Conservation (phyloP, 495 filamentous ascomycete species). For the Neurospora tetrasperma region DNA sequence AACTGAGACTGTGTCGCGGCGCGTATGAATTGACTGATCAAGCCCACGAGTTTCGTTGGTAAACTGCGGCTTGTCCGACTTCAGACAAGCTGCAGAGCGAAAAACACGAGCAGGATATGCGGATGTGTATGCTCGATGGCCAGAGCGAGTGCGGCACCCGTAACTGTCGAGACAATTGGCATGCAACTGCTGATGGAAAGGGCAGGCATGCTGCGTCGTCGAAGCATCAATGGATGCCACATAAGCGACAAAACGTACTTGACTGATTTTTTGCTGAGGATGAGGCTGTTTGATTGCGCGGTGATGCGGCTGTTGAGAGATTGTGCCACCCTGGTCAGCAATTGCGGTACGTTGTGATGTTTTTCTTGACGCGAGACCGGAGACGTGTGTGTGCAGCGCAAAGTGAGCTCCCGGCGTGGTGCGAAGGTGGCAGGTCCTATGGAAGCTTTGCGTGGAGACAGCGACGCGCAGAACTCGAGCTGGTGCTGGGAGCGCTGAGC, state of each 20-base stretch:
- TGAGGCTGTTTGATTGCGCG: background rate
- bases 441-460: conserved; percentile 7
- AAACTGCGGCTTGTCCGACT: background rate
- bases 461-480: background rate
- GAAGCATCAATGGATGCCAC: background rate
- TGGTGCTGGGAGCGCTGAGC: background rate
- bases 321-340: conserved; percentile 8
- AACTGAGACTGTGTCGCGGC: background rate
- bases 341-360: conserved; percentile 5
- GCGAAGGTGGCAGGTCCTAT: background rate
- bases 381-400: conserved; percentile 8
- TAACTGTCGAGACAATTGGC: background rate
- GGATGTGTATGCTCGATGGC: background rate
- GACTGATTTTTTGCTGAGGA: background rate
- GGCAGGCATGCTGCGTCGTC: background rate
- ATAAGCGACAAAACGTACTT: background rate
- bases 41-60: background rate
- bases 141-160: background rate
- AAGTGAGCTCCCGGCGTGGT: conserved; percentile 1
- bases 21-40: background rate
- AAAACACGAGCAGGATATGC: background rate
- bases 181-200: background rate
- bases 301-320: conserved; percentile 1
- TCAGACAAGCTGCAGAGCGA: background rate
- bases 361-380: conserved; percentile 5